Evolutionary conservation across 768 basidiomycete species (phyloP), one percentile per base, ranked within the genome.

Genomic region (Macrocybe gigantea): DNA sequence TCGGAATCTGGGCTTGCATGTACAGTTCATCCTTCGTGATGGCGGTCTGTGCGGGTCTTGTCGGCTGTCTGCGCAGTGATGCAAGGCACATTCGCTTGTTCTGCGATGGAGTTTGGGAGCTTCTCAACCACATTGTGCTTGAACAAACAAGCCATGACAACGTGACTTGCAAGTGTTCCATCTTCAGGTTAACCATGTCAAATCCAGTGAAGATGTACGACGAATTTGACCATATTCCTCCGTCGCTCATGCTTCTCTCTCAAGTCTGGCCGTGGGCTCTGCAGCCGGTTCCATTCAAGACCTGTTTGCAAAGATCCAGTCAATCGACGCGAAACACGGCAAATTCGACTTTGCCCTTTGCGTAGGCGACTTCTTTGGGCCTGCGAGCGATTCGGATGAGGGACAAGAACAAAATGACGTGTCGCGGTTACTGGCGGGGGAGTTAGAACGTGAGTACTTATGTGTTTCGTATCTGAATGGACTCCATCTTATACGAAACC

Each of bases 281-380:
- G 82, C 88, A 5, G 67, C 73, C 33, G 93, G 93, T 29, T 78
- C 80, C 1, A 80, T 96, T 59, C 66, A 73, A 32, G 76, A 80
- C n/a, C 72, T 94, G 30, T 85, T 91, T 58, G 63, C 78, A 49
- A 96, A 93, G 72, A 77, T 97, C 57, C 83, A 79, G 50, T 68
- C 80, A 30, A 90, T 96, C 55, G 83, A 98, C 68, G 74, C 81
- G 46, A 96, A 95, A 68, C 89, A 96, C 65, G 93, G 93, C 52
- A 89, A 88, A 61, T 97, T 98, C 61, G 88, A 92, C 59, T 75
- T 90, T 47, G 77, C 84, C 6, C 73, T 93, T 44, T 90, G 88
- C 55, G 69, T 73, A 6, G 91, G 91, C n/a, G 87, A 92, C 65
- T 93, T 93, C 67, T 91, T 93, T 64, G 85, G 85, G 5, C 74